Conservation (phyloP, 352 stramenopile species). For the Globisporangium uncinulatum region DNA sequence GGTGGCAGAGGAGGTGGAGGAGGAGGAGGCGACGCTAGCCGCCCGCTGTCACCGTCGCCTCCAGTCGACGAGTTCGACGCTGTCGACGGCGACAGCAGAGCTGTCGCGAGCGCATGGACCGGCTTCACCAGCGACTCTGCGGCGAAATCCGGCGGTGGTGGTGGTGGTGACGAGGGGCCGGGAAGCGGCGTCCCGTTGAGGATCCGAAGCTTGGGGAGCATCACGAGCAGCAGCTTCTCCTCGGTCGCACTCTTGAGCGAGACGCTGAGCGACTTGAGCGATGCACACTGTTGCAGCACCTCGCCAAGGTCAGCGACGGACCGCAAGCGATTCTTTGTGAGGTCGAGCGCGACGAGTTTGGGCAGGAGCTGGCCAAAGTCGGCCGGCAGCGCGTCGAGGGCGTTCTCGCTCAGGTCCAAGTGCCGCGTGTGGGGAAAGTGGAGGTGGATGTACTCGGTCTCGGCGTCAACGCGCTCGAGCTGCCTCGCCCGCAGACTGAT, state of each 20-base stretch:
- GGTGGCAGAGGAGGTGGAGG: background rate
- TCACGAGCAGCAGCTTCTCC: slow-evolving; percentile 44
- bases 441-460: slow-evolving; percentile 32
- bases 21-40: background rate
- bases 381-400: slow-evolving; percentile 27
- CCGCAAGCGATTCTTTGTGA: slow-evolving; percentile 43
- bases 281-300: slow-evolving; percentile 33
- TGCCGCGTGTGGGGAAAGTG: slow-evolving; percentile 45
- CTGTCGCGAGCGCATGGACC: slow-evolving; percentile 1
- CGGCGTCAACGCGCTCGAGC: slow-evolving; percentile 24
- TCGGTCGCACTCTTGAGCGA: slow-evolving; percentile 37
- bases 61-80: slow-evolving; percentile 12
- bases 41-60: background rate
- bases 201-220: slow-evolving; percentile 52
- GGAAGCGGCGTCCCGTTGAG: slow-evolving; percentile 43
- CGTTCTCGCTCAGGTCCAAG: slow-evolving; percentile 56
- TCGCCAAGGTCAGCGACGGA: slow-evolving; percentile 37
- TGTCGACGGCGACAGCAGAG: slow-evolving; percentile 7
- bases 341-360: slow-evolving; percentile 52
- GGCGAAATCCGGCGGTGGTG: background rate
- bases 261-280: slow-evolving; percentile 56
- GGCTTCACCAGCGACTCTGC: slow-evolving; percentile 13
- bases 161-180: slow-evolving; percentile 8
- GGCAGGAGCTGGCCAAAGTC: slow-evolving; percentile 35
- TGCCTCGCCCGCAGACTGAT: slow-evolving; percentile 32